phyloP scores from a whole-genome alignment of 441 rosid genomes.

The Hura crepitans region DNA sequence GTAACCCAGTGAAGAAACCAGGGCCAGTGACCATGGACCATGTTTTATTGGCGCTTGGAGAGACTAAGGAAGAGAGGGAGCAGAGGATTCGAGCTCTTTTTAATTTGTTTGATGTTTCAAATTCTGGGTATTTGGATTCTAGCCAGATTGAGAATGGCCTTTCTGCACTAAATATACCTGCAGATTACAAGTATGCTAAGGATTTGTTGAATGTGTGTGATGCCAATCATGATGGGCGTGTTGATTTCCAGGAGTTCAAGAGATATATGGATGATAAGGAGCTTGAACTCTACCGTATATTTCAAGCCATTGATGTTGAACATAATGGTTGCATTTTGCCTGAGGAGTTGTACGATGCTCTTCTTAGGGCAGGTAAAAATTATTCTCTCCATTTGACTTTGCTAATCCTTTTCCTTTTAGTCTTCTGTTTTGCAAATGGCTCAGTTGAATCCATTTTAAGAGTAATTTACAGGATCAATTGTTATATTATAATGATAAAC shows the following conservation, averaged over 20 bases:
- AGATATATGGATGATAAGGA: constrained; percentile 91
- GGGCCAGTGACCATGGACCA: constrained; percentile 68
- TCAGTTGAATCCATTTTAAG: constrained; percentile 47
- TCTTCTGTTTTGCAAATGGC: constrained; percentile 18
- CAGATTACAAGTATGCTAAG: constrained; percentile 81
- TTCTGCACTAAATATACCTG: constrained; percentile 57
- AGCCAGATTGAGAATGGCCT: constrained; percentile 61
- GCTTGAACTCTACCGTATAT: constrained; percentile 86
- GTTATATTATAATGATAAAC: neutral
- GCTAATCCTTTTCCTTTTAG: constrained; percentile 55
- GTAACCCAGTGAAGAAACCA: constrained; percentile 44
- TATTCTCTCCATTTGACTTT: constrained; percentile 19
- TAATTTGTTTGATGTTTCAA: constrained; percentile 49
- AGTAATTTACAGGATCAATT: constrained; percentile 7
- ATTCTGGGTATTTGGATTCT: constrained; percentile 54
- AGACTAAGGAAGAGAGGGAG: constrained; percentile 67
- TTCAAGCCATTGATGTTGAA: constrained; percentile 90
- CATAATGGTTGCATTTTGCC: constrained; percentile 95
- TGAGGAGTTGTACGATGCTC: constrained; percentile 91
- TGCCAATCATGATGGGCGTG: constrained; percentile 81
- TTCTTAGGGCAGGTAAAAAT: constrained; percentile 75
- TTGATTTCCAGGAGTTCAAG: constrained; percentile 78
- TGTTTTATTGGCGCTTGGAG: constrained; percentile 60
- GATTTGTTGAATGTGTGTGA: constrained; percentile 86
- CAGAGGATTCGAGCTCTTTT: constrained; percentile 55